Evolutionary conservation across 2,329 filamentous ascomycete species (phyloP), one percentile per base, ranked within the genome.

Genomic region (Neophaeococcomyces aloes): DNA sequence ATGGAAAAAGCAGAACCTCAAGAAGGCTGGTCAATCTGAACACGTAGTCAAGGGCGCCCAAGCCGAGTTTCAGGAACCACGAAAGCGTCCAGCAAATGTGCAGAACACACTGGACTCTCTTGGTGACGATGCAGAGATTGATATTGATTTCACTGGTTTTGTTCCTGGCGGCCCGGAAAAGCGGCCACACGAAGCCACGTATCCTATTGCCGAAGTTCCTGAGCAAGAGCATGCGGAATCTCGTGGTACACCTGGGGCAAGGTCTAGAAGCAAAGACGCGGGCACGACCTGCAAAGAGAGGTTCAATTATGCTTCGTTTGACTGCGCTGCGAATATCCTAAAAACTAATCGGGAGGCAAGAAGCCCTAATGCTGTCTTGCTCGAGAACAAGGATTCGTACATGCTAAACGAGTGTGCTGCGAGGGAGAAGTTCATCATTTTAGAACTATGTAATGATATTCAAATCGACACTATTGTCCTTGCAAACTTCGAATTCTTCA

Each of bases 401-500:
- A 94, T 98, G 86, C 74, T 96, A 35, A 85, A 95, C 52, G 85
- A 89, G 60, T 98, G 91, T 64, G 79, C 80, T 4, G 79, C 79
- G 15, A 70, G 81, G 54, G 89, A 93, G 67, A 96, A 96, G 63
- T 95, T 93, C 59, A 73, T 96, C 50, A 88, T 96, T 48, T 78
- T 98, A 48, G 91, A 98, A 65, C 72, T 98, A 23, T 96, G 86
- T 62, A 86, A 94, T 55, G 76, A 79, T 53, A 83, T 81, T 34
- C 73, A 94, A 34, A 83, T 98, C 46, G 91, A 98, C 60, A 98
- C 91, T 0, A 73, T 98, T 31, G 91, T 96, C n/a, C 72, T 98
- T 42, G 91, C 89, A 49, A 98, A 98, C 61, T 98, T 93, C 56
- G 91, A 98, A 62, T 98, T 98, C 69, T 98, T 98, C 69, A 94